Percentiles rank a stretch among this genome's conserved stretches.
Evolutionary conservation across 208 protist species (phyloP).

Genomic region (Crithidia fasciculata): DNA sequence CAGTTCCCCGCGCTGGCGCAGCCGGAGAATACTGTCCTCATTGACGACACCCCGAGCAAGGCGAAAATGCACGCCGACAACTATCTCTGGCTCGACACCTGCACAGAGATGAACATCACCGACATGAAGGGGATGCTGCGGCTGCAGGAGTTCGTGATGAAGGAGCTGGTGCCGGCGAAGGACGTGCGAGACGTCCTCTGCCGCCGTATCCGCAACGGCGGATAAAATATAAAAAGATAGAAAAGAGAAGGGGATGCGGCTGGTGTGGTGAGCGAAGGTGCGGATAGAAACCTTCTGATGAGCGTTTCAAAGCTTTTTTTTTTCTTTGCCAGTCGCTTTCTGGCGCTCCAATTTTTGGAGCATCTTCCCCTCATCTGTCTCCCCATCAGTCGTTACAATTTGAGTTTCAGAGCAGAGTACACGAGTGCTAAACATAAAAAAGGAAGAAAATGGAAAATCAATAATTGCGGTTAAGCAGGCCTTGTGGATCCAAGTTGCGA

Average conservation of each 20-base stretch:
- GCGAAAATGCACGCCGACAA: slow-evolving; percentile 77
- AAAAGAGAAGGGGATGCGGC: slow-evolving; percentile 2
- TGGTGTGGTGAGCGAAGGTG: no score
- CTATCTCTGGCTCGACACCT: slow-evolving; percentile 86
- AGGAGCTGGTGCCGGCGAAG: slow-evolving; percentile 57
- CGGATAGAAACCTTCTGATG: no score
- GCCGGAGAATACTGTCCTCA: slow-evolving; percentile 78
- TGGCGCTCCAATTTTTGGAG: no score
- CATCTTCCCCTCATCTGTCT: no score
- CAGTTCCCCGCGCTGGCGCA: slow-evolving; percentile 68
- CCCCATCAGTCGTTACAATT: no score
- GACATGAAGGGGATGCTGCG: slow-evolving; percentile 51
- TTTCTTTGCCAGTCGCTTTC: slow-evolving; percentile 5
- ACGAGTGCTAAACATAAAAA: no score
- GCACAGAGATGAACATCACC: slow-evolving; percentile 51
- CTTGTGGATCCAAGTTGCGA: no score
- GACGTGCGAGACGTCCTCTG: slow-evolving; percentile 86
- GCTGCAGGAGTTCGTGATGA: slow-evolving; percentile 73
- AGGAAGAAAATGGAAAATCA: no score
- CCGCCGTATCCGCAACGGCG: slow-evolving; percentile 54
- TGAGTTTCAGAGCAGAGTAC: no score
- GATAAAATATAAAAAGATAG: not conserved
- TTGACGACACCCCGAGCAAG: slow-evolving; percentile 91
- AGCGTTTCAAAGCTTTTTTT: not conserved
- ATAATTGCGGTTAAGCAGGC: no score